Conservation (phyloP, 495 filamentous ascomycete species). For the Penicillium angulare region DNA sequence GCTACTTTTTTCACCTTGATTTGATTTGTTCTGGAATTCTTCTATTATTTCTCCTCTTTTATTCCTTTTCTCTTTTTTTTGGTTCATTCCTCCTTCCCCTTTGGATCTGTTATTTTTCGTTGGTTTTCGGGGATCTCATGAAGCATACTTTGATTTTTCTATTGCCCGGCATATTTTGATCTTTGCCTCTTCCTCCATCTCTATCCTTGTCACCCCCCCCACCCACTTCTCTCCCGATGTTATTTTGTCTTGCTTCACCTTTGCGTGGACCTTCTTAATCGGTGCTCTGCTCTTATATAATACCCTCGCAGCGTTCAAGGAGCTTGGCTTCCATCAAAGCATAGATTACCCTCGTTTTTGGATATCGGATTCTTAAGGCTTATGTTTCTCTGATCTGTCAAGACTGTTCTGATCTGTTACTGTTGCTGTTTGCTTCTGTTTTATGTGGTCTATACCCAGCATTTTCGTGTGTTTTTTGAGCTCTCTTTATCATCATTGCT, state of each 20-base stretch:
- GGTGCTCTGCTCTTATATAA: conserved; percentile 27
- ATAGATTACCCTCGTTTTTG: conserved; percentile 23
- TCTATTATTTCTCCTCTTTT: conserved; percentile 2
- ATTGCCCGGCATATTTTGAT: conserved; percentile 5
- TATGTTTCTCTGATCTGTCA: background rate
- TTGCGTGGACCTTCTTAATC: conserved; percentile 20
- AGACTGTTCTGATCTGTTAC: background rate
- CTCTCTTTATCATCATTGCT: conserved; percentile 6
- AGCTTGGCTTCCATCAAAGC: conserved; percentile 14
- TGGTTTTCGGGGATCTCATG: conserved; percentile 7
- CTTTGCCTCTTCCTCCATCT: background rate
- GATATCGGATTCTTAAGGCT: conserved; percentile 8
- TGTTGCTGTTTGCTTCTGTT: background rate
- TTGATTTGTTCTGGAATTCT: conserved; percentile 3
- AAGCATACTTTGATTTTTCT: background rate
- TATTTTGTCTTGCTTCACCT: background rate
- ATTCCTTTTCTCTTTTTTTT: background rate
- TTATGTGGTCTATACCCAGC: conserved; percentile 30
- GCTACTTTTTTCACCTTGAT: conserved; percentile 11
- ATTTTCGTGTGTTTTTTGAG: conserved; percentile 15
- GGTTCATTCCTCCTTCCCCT: background rate
- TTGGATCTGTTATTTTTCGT: background rate
- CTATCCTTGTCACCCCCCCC: background rate
- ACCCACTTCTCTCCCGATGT: background rate
- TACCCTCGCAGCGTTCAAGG: conserved; percentile 30